These are phyloP conservation scores for Fusarium sp. DNA, from an alignment of 2,329 filamentous ascomycete genomes.

Conservation along the genomic window DNA sequence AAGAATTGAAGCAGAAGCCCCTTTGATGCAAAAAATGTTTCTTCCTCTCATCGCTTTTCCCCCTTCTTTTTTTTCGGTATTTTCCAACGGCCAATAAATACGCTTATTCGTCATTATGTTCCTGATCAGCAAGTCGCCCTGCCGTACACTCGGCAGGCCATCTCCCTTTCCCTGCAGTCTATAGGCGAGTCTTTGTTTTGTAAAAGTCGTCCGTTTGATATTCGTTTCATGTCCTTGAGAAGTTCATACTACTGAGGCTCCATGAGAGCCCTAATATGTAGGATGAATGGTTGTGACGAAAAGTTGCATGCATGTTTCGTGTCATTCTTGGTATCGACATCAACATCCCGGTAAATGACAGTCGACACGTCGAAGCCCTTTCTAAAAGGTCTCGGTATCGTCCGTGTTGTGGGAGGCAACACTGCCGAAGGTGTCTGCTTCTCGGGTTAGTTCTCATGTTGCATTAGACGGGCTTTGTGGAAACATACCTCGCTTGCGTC, in stretches of 20 bases:
- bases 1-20: constrained; percentile 45
- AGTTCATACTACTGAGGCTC: constrained; percentile 27
- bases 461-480: neutral
- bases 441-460: constrained; percentile 21
- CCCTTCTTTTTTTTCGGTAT: constrained; percentile 31
- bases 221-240: constrained; percentile 25
- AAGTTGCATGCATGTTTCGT: constrained; percentile 14
- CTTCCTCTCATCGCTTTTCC: constrained; percentile 6
- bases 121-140: constrained; percentile 25
- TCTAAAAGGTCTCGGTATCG: constrained; percentile 58
- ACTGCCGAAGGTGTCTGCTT: constrained; percentile 57
- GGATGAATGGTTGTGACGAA: constrained; percentile 15
- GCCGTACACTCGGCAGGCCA: constrained; percentile 25
- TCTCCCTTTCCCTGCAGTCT: constrained; percentile 29
- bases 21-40: constrained; percentile 37
- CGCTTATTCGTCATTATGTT: constrained; percentile 35
- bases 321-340: constrained; percentile 17
- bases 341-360: constrained; percentile 17
- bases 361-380: constrained; percentile 12
- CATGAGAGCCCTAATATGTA: constrained; percentile 5
- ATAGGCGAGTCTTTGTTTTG: constrained; percentile 35
- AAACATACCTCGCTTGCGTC: constrained; percentile 71
- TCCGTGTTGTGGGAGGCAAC: constrained; percentile 55
- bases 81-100: constrained; percentile 24
- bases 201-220: constrained; percentile 28